These are phyloP conservation scores for Chlorella sp. DNA, from an alignment of 139 green algal species.

Conservation along the genomic window DNA sequence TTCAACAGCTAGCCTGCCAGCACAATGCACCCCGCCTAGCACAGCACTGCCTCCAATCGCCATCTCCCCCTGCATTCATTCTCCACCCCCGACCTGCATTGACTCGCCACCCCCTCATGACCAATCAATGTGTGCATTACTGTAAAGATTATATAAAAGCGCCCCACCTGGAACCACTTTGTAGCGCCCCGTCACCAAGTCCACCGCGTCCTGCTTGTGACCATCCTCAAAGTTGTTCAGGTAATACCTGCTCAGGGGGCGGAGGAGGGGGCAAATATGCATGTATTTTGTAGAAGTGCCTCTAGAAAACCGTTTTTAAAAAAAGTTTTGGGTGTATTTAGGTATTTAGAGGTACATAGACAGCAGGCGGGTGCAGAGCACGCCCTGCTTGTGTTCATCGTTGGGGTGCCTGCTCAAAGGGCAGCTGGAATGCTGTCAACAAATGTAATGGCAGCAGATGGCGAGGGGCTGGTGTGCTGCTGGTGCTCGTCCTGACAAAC, in stretches of 20 bases:
- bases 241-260: conserved; percentile 71
- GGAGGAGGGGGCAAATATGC: not conserved
- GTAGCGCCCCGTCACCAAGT: conserved; percentile 78
- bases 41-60: not conserved
- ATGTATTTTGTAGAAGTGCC: not conserved
- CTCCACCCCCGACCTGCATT: too few species aligned
- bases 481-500: too few species aligned
- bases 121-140: too few species aligned
- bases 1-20: not conserved
- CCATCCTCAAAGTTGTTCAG: conserved; percentile 94
- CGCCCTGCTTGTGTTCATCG: too few species aligned
- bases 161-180: not conserved
- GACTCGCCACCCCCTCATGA: not conserved
- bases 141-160: not conserved
- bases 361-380: not conserved
- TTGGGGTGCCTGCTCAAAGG: too few species aligned
- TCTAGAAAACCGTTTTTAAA: too few species aligned
- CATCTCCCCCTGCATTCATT: too few species aligned
- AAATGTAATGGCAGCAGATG: too few species aligned
- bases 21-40: not conserved
- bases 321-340: not conserved
- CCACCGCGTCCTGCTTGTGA: conserved; percentile 88
- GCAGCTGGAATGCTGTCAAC: too few species aligned
- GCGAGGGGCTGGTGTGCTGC: too few species aligned
- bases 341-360: not conserved